Conservation (phyloP, 2,329 filamentous ascomycete species). For the Acrodontium crateriforme region DNA sequence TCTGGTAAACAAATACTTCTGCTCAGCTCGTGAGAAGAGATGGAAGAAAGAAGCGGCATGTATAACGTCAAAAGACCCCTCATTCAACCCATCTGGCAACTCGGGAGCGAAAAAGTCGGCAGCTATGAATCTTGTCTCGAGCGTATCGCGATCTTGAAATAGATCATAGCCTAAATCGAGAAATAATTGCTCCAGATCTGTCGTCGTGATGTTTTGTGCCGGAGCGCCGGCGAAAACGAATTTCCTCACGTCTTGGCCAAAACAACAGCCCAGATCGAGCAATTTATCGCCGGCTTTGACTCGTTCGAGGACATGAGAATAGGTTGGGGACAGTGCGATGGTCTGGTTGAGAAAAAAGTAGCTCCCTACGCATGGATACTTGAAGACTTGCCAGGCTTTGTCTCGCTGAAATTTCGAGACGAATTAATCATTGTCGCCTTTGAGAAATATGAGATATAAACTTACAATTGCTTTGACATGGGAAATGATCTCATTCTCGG, state of each 20-base stretch:
- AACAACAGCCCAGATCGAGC: slow-evolving; percentile 26
- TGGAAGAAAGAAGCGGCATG: slow-evolving; percentile 30
- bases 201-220: slow-evolving; percentile 16
- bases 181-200: slow-evolving; percentile 20
- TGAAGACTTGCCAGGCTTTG: slow-evolving; percentile 8
- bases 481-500: slow-evolving; percentile 1
- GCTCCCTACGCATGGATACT: slow-evolving; percentile 12
- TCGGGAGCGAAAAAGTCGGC: slow-evolving; percentile 21
- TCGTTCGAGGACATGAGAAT: slow-evolving; percentile 12
- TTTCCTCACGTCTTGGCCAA: slow-evolving; percentile 26
- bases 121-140: slow-evolving; percentile 19
- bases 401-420: slow-evolving; percentile 1
- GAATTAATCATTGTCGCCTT: neutral
- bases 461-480: slow-evolving; percentile 2
- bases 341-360: slow-evolving; percentile 12
- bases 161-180: slow-evolving; percentile 24
- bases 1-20: slow-evolving; percentile 22
- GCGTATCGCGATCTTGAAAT: slow-evolving; percentile 21
- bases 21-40: slow-evolving; percentile 27
- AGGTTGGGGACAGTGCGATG: slow-evolving; percentile 10
- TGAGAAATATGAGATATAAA: neutral
- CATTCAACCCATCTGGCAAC: slow-evolving; percentile 21
- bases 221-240: slow-evolving; percentile 24
- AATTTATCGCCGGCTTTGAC: slow-evolving; percentile 19
- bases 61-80: slow-evolving; percentile 25